These are phyloP conservation scores for Alternaria rosae DNA, from an alignment of 2,329 filamentous ascomycete species.

Conservation along the genomic window DNA sequence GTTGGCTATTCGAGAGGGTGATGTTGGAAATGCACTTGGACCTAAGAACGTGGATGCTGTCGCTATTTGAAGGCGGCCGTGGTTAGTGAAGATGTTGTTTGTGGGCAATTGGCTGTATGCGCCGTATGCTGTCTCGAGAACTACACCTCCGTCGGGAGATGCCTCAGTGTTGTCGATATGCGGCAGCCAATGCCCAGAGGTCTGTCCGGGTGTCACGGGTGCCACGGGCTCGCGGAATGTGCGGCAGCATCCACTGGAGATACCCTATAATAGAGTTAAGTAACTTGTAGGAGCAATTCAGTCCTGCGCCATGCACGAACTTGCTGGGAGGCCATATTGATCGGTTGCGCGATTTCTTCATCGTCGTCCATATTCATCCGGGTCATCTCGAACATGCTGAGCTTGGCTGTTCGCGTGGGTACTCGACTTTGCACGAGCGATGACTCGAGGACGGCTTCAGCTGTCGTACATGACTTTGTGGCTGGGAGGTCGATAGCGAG, in stretches of 20 bases:
- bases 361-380: neutral
- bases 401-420: neutral
- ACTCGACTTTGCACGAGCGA: neutral
- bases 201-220: conserved; percentile 11
- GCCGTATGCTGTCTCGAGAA: conserved; percentile 1
- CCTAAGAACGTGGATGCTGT: neutral
- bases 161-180: neutral
- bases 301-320: conserved; percentile 9
- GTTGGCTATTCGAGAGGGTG: conserved; percentile 25
- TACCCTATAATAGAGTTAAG: conserved; percentile 14
- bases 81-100: neutral
- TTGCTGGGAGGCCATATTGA: conserved; percentile 13
- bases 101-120: neutral
- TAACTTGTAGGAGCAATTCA: neutral
- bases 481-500: neutral
- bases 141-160: conserved; percentile 9
- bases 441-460: conserved; percentile 1
- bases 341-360: neutral
- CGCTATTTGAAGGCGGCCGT: neutral
- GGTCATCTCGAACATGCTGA: neutral
- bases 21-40: neutral
- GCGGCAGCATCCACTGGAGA: neutral
- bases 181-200: neutral
- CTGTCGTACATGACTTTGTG: conserved; percentile 9
- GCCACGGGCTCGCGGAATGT: conserved; percentile 6